Evolutionary conservation across 1,284 basidiomycete genomes (phyloP).

Genomic region (Cryptococcus floricola): DNA sequence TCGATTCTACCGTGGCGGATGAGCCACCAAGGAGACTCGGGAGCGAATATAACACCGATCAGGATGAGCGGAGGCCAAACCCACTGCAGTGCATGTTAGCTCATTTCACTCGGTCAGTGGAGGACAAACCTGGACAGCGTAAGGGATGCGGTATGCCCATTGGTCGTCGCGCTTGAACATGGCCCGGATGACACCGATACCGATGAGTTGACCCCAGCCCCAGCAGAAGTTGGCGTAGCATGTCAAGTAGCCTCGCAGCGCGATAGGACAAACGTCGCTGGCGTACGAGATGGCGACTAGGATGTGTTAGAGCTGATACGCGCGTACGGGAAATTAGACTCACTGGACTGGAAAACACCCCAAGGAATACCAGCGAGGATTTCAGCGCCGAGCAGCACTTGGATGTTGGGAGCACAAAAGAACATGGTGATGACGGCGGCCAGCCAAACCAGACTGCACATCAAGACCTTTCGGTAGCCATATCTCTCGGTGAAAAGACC

Average conservation of each 20-base stretch:
- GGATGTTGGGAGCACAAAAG: conserved; percentile 36
- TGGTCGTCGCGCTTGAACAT: conserved; percentile 32
- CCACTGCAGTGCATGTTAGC: conserved; percentile 17
- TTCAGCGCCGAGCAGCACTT: conserved; percentile 33
- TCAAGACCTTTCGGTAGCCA: conserved; percentile 43
- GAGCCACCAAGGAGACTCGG: conserved; percentile 39
- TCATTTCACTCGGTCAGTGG: background rate
- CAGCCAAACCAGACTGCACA: conserved; percentile 30
- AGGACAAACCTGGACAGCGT: conserved; percentile 23
- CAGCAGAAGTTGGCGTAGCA: conserved; percentile 46
- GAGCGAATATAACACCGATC: conserved; percentile 35
- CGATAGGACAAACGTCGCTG: conserved; percentile 44
- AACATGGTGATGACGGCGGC: conserved; percentile 40
- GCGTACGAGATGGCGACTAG: conserved; percentile 34
- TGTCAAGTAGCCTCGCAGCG: conserved; percentile 44
- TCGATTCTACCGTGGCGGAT: conserved; percentile 47
- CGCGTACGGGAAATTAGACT: background rate
- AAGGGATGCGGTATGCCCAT: conserved; percentile 37
- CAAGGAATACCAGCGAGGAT: conserved; percentile 39
- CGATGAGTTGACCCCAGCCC: conserved; percentile 43
- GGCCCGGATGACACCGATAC: conserved; percentile 43
- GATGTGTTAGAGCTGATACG: background rate
- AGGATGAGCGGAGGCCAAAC: conserved; percentile 37
- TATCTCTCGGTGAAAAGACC: conserved; percentile 48
- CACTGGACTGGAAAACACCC: conserved; percentile 33